Evolutionary conservation across 192 early-diverging fungal genomes (phyloP).

Genomic region (Backusella macrospora): DNA sequence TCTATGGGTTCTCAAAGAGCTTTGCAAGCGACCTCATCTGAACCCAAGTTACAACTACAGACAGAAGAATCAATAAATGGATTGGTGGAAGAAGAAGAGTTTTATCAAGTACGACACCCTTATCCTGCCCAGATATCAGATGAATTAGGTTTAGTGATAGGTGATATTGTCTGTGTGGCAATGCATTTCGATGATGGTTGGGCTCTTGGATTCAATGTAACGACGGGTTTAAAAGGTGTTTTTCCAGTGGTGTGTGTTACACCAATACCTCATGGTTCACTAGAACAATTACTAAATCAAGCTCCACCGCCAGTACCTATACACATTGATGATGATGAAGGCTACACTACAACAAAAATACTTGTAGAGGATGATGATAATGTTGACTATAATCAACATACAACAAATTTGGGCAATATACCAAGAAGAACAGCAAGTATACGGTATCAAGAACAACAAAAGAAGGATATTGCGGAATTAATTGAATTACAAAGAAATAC

Average conservation of each 20-base stretch:
- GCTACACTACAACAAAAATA: neutral
- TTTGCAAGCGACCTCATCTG: neutral
- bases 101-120: conserved; percentile 44
- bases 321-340: neutral
- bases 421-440: neutral
- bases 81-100: conserved; percentile 21
- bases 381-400: neutral
- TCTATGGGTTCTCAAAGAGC: conserved; percentile 15
- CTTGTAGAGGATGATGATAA: neutral
- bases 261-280: conserved; percentile 16
- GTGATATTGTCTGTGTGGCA: conserved; percentile 73
- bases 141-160: conserved; percentile 72
- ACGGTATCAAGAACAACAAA: neutral
- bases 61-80: neutral
- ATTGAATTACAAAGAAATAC: conserved; percentile 1
- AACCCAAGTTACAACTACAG: neutral
- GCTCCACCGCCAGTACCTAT: neutral
- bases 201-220: conserved; percentile 82
- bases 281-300: conserved; percentile 36
- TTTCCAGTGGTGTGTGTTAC: conserved; percentile 85
- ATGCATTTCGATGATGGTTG: conserved; percentile 89
- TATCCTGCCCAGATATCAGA: conserved; percentile 74
- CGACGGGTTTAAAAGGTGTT: conserved; percentile 70
- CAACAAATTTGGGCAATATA: neutral
- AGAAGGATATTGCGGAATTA: neutral